Evolutionary conservation across 2,329 filamentous ascomycete genomes (phyloP), one percentile per base, ranked within the genome.

Genomic region (Xylariaceae sp.): DNA sequence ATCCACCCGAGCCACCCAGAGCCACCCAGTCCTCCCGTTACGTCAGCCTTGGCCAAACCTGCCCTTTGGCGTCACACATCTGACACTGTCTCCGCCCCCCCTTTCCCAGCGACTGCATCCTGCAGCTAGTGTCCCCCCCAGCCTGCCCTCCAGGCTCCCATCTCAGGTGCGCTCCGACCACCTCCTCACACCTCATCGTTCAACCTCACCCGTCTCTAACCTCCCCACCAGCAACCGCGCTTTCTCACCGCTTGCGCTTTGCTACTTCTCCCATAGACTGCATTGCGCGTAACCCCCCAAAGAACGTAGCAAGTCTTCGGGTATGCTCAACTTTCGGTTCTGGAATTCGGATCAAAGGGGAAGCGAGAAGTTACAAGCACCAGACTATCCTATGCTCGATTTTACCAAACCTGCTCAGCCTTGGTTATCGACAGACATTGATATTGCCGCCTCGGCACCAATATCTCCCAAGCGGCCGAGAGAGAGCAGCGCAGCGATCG

Each of bases 311-410:
- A 28, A 60, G 58, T 54, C 60, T 48, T 60, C 63, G 64, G 68
- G 69, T 68, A 72, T 75, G 71, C 74, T 75, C 71, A 84, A 84
- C 81, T 84, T 85, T 71, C 76, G 79, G 61, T 81, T 84, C 66
- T 84, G 81, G 79, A 73, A 75, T 64, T 75, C 78, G 63, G 82
- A 83, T 63, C 71, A 77, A 59, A 75, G 76, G 76, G 78, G 76
- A 76, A 78, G 75, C 72, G 79, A 83, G 51, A 76, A 74, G 69
- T 69, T 73, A 58, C 66, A 75, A 63, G 70, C 74, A 60, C 66
- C 69, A 59, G 71, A 71, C 56, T 66, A 71, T 60, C 71, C 73
- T 58, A 75, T 73, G 63, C 63, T 68, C 53, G 22, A 67, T 55
- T 67, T 66, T 57, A 60, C 60, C 48, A 67, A 66, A 60, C 63